A percentile compares a stretch with the other conserved stretches of the same genome.
Conservation (phyloP, 805 yeast species). For the Zygotorulaspora florentina region DNA sequence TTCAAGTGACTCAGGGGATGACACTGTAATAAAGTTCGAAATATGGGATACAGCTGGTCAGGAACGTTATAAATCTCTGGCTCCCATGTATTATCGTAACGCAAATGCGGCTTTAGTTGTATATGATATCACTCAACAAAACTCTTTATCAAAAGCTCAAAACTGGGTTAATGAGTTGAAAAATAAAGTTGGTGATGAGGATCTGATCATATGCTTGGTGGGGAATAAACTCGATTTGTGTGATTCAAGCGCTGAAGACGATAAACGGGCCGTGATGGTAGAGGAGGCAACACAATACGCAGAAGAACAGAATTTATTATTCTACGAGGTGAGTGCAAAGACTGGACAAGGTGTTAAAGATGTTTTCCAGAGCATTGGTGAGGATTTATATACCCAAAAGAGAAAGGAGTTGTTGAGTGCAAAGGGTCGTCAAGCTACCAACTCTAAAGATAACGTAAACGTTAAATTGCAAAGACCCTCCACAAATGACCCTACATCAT, state of each 20-base stretch:
- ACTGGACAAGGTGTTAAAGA: constrained; percentile 48
- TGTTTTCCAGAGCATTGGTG: constrained; percentile 48
- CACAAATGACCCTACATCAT: constrained; percentile 40
- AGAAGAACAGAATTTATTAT: constrained; percentile 46
- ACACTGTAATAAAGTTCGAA: constrained; percentile 48
- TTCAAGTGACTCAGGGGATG: constrained; percentile 18
- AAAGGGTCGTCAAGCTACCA: constrained; percentile 8
- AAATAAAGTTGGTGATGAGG: constrained; percentile 67
- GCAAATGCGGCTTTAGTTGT: constrained; percentile 84
- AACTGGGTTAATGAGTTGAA: constrained; percentile 91
- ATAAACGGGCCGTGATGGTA: constrained; percentile 42
- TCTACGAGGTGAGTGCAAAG: constrained; percentile 57
- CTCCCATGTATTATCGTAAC: constrained; percentile 80
- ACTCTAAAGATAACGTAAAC: constrained; percentile 16
- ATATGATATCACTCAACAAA: constrained; percentile 68
- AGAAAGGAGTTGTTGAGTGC: constrained; percentile 18
- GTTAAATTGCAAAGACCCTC: constrained; percentile 43
- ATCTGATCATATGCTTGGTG: constrained; percentile 75
- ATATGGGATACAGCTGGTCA: constrained; percentile 98
- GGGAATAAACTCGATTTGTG: constrained; percentile 80
- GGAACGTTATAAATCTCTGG: constrained; percentile 74
- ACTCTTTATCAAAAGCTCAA: constrained; percentile 74
- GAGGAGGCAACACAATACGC: constrained; percentile 53
- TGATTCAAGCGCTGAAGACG: constrained; percentile 47
- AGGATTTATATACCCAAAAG: constrained; percentile 36